phyloP scores from a whole-genome alignment of 352 stramenopile genomes.

The Globisporangium spiculum region DNA sequence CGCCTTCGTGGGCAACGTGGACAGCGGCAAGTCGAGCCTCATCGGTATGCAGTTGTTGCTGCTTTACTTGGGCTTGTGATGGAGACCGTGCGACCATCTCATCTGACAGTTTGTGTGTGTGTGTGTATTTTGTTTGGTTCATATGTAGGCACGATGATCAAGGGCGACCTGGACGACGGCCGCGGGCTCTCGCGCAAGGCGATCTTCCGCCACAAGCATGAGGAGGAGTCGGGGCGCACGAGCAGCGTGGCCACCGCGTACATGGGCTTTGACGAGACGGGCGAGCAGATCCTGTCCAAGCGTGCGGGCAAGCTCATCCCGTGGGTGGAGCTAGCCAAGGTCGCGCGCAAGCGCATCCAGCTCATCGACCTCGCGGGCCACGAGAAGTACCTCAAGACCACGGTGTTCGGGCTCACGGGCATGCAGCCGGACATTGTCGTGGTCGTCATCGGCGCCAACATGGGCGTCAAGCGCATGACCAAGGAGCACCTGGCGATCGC shows the following conservation, averaged over 20 bases:
- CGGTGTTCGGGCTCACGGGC: constrained; percentile 97
- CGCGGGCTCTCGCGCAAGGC: constrained; percentile 82
- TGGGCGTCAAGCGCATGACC: constrained; percentile 94
- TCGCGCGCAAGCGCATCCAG: constrained; percentile 81
- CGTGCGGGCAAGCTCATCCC: constrained; percentile 69
- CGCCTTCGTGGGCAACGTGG: constrained; percentile 91
- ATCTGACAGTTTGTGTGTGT: constrained; percentile 2
- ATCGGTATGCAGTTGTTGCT: constrained; percentile 41
- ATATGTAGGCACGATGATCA: constrained; percentile 85
- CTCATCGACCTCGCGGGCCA: constrained; percentile 91
- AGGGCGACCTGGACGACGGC: constrained; percentile 95
- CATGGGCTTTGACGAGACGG: constrained; percentile 72
- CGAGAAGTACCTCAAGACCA: constrained; percentile 99
- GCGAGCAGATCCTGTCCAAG: constrained; percentile 79
- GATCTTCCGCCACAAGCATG: constrained; percentile 88
- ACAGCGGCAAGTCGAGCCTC: constrained; percentile 92
- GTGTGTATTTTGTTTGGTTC: neutral
- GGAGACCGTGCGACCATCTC: neutral
- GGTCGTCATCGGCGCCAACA: constrained; percentile 93
- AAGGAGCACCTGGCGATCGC: constrained; percentile 92
- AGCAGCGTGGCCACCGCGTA: constrained; percentile 83
- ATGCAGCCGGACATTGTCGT: constrained; percentile 96
- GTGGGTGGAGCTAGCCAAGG: constrained; percentile 76
- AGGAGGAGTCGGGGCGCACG: constrained; percentile 77
- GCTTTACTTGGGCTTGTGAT: neutral